Evolutionary conservation across 495 filamentous ascomycete genomes (phyloP).

Genomic region (Podospora appendiculata): DNA sequence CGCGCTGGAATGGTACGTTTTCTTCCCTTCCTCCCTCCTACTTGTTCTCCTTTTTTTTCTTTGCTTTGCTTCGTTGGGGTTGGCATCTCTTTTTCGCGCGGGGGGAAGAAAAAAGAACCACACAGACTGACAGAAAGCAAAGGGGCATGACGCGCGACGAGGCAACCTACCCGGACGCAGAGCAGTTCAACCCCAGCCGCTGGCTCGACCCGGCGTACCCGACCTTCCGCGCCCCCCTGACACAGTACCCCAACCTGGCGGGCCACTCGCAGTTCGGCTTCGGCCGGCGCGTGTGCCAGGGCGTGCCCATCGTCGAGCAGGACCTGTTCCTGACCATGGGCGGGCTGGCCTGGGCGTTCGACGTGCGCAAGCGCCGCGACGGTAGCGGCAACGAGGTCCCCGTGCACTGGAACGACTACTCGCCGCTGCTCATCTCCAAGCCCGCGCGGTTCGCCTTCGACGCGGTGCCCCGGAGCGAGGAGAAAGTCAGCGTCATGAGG

Average conservation of each 20-base stretch:
- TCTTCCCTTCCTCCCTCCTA: neutral
- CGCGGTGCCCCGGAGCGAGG: constrained; percentile 24
- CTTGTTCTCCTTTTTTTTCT: neutral
- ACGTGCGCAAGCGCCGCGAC: constrained; percentile 39
- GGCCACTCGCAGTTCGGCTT: constrained; percentile 53
- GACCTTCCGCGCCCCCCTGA: constrained; percentile 48
- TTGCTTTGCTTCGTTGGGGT: neutral
- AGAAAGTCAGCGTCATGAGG: constrained; percentile 18
- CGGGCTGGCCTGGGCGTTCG: constrained; percentile 50
- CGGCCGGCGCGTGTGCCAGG: constrained; percentile 53
- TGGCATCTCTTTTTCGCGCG: no score
- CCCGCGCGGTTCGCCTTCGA: constrained; percentile 41
- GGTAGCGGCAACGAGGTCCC: constrained; percentile 26
- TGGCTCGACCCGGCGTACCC: constrained; percentile 44
- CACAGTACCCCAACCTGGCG: constrained; percentile 44
- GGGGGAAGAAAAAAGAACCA: no score
- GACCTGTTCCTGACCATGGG: constrained; percentile 51
- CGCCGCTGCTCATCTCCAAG: constrained; percentile 47
- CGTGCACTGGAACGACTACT: constrained; percentile 44
- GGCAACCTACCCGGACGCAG: constrained; percentile 50
- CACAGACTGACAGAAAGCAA: constrained; percentile 6
- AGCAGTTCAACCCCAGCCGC: constrained; percentile 48
- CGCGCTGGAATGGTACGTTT: constrained; percentile 44
- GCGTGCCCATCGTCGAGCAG: constrained; percentile 46
- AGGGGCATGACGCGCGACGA: constrained; percentile 58